Percentiles rank a stretch among this genome's conserved stretches.
Conservation (phyloP, 805 yeast genomes). For the Brettanomyces naardenensis region DNA sequence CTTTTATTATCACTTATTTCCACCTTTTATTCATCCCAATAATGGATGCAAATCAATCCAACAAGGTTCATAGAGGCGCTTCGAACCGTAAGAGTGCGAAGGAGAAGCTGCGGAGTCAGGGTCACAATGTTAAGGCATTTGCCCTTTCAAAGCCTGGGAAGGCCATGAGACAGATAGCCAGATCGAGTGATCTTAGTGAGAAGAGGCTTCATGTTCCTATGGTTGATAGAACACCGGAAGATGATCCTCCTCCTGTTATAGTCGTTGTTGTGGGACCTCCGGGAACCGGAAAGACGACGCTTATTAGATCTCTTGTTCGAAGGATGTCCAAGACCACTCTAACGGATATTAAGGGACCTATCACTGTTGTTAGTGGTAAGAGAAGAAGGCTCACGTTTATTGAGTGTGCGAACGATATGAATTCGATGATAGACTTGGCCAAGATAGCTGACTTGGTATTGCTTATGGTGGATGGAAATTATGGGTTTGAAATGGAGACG, state of each 20-base stretch:
- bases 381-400: constrained; percentile 86
- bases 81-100: constrained; percentile 52
- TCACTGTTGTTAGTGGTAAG: constrained; percentile 94
- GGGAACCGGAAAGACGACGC: constrained; percentile 94
- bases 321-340: constrained; percentile 82
- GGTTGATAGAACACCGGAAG: constrained; percentile 96
- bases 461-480: constrained; percentile 89
- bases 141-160: constrained; percentile 82
- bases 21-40: background rate
- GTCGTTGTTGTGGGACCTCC: constrained; percentile 98
- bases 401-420: constrained; percentile 87
- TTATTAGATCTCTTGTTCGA: constrained; percentile 81
- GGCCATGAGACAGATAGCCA: constrained; percentile 72
- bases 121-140: constrained; percentile 77
- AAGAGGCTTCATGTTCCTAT: constrained; percentile 90
- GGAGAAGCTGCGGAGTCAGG: constrained; percentile 82
- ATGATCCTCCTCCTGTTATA: constrained; percentile 93
- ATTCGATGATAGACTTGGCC: constrained; percentile 94
- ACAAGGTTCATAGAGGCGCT: constrained; percentile 76
- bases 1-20: too few relatives aligned
- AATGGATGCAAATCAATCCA: constrained; percentile 28
- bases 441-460: constrained; percentile 91
- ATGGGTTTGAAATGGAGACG: constrained; percentile 98
- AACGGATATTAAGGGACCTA: constrained; percentile 87
- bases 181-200: constrained; percentile 79